Evolutionary conservation across 129 eudicot species (phyloP).

Genomic region (Gnaphalium uliginosum): DNA sequence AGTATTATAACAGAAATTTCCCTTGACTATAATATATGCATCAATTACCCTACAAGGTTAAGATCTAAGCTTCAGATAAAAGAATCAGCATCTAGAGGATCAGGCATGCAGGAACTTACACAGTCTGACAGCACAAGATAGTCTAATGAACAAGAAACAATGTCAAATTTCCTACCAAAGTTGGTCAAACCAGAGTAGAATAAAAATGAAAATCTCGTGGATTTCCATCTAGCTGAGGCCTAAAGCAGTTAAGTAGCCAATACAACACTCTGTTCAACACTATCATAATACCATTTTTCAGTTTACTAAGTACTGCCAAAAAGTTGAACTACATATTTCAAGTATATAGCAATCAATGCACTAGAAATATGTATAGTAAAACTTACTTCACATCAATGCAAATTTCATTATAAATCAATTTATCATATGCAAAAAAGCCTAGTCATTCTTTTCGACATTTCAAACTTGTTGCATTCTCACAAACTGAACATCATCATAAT

Average conservation of each 20-base stretch:
- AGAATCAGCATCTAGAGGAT: not conserved
- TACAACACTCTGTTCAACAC: not conserved
- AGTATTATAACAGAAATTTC: not conserved
- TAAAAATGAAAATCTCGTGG: not conserved
- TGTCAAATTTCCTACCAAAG: not conserved
- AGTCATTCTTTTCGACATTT: not conserved
- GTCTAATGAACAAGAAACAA: not conserved
- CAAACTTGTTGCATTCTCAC: not conserved
- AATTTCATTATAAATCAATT: not conserved
- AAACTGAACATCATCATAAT: not conserved
- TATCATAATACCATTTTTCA: not conserved
- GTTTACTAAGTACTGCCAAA: not conserved
- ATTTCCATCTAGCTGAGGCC: not conserved
- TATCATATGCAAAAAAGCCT: not conserved
- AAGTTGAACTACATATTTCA: not conserved
- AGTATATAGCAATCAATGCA: no score
- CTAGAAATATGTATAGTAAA: not conserved
- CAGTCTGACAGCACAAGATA: not conserved
- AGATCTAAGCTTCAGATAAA: not conserved
- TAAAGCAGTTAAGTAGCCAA: not conserved
- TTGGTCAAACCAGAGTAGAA: not conserved
- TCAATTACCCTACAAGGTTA: not conserved
- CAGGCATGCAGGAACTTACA: not conserved
- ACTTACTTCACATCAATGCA: not conserved
- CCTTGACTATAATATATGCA: constrained; percentile 11